Base-by-base conservation (phyloP, 805 yeast species). In the Candida patagonica region DNA sequence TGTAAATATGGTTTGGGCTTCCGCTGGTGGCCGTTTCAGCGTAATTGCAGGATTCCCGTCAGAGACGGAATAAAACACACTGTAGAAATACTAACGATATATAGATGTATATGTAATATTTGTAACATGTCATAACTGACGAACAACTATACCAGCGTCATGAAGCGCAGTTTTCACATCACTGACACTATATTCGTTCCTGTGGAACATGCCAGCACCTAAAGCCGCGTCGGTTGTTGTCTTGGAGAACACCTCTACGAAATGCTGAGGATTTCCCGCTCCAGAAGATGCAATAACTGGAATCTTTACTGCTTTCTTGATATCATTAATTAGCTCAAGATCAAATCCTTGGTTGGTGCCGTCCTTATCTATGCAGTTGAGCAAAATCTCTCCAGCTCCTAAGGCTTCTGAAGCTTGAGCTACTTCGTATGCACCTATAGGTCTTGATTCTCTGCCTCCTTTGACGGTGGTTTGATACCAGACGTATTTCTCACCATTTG, bases 281-380 rank as follows among this genome's bases (percentile, higher is more conserved):
- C 99, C 99, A 46, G 94, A 80, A 5, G 96, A 87, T 0, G 98
- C 97, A 59, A 92, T 92, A 2, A 92, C 96, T 0, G 99, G 99
- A 35, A 94, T 81, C 1, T 67, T 65, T 5, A 86, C 94, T 0
- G 82, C 78, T 1, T 66, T 52, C 52, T 92, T 92, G 43, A 86
- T 78, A 52, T 81, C 89, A 17, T 73, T 65, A 33, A 92, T 76
- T 37, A 92, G 68, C 57, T 92, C 97, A 42, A 86, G 67, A 53
- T 92, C 96, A 55, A 75, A 92, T 0, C 99, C 99, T 17, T 88
- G 78, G 57, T 92, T 94, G 8, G 95, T 76, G 8, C 99, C 99
- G 60, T 92, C 99, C 62, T 85, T 86, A 60, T 92, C 98, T 45
- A 92, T 92, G 57, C 97, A 89, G 60, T 92, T 92, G 47, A 92